Base-by-base conservation (phyloP, 2,329 filamentous ascomycete species). In the Aureobasidium uvarum region DNA sequence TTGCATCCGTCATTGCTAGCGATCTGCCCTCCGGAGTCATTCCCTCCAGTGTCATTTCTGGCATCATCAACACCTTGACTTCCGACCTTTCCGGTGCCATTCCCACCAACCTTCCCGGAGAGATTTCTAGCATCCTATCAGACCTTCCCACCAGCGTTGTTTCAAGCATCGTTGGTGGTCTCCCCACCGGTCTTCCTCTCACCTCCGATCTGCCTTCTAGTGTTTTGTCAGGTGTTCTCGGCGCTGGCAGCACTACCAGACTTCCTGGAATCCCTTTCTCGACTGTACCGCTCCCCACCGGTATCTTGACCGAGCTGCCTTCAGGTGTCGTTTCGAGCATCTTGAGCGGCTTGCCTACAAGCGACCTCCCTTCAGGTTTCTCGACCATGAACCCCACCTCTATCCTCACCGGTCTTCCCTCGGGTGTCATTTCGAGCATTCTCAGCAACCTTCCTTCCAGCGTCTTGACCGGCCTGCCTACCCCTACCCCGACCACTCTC, bases 231-330 rank as follows among this genome's bases (percentile, higher is more conserved):
- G 33, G 50, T 18, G 18, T 52, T 52, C 50, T 52, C 14, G 50
- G 50, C 3, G 33, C 33, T 11, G 33, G 33, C 33, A 36, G 33
- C 33, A 36, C 33, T 11, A 36, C 33, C 33, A 36, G 33, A 36
- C 6, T 36, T 8, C 33, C 33, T 52, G 28, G 28, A 11, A 11
- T 52, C 6, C 50, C 50, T 10, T 28, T 13, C 18, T 18, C 11
- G 7, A 52, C 8, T 11, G 33, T 36, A 11, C 33, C 33, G 33
- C 33, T 52, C 18, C 50, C 50, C 7, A 55, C 20, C 5, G 52
- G 52, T n/a, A n/a, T 58, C 14, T n/a, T 39, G 33, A 55, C 51
- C 31, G 51, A 55, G 6, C 31, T 55, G 11, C 52, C 52, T 20
- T 11, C 55, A 16, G 36, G 7, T 5, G 28, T 59, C 5, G 16